phyloP scores from a whole-genome alignment of 495 filamentous ascomycete species.

The Tuber borchii region DNA sequence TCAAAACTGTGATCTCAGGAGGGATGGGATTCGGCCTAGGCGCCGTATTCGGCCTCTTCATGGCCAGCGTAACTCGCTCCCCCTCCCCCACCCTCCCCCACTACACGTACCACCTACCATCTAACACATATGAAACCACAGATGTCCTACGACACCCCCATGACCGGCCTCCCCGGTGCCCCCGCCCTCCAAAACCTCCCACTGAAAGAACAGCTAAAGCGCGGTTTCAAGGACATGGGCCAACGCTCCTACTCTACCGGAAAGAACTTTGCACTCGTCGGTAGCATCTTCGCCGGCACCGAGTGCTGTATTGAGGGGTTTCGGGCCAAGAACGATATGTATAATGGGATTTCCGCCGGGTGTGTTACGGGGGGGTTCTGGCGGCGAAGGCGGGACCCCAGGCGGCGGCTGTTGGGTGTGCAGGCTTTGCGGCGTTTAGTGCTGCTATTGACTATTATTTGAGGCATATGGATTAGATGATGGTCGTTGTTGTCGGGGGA shows the following conservation, averaged over 20 bases:
- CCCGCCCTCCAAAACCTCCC: constrained; percentile 66
- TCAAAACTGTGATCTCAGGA: constrained; percentile 75
- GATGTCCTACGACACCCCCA: constrained; percentile 89
- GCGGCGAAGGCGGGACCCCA: constrained; percentile 81
- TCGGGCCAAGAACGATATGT: constrained; percentile 87
- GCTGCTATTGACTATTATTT: constrained; percentile 91
- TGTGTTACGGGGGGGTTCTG: constrained; percentile 82
- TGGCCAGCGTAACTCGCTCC: constrained; percentile 59
- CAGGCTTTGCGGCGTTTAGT: constrained; percentile 91
- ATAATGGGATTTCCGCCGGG: constrained; percentile 78
- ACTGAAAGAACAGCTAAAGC: constrained; percentile 67
- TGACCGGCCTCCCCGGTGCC: constrained; percentile 42
- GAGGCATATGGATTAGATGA: constrained; percentile 49
- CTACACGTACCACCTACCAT: neutral
- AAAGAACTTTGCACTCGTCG: constrained; percentile 90
- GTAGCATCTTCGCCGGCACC: constrained; percentile 81
- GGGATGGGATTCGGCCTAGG: constrained; percentile 85
- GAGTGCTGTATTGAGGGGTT: constrained; percentile 93
- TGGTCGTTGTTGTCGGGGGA: neutral
- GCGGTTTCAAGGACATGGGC: constrained; percentile 93
- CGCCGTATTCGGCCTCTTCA: constrained; percentile 88
- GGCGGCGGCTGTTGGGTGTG: constrained; percentile 82
- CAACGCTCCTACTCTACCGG: constrained; percentile 72
- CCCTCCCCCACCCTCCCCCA: constrained; percentile 8
- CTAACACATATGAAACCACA: constrained; percentile 40